phyloP scores from a whole-genome alignment of 805 yeast species.

The Cyberlindnera lachancei region DNA sequence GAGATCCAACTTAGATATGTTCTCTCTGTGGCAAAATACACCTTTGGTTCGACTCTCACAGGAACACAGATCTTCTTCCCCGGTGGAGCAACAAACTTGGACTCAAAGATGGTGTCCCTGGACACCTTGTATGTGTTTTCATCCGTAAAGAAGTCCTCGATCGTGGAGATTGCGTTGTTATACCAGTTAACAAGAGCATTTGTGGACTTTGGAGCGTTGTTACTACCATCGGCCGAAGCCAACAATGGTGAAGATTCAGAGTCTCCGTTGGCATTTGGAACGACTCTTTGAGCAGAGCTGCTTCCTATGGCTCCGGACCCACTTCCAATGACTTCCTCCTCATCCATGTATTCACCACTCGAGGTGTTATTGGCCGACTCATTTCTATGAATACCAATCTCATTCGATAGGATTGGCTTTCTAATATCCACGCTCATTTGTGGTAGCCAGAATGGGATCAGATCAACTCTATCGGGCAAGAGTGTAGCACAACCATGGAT shows the following conservation, averaged over 20 bases:
- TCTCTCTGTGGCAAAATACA: constrained; percentile 97
- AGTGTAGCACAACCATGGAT: constrained; percentile 95
- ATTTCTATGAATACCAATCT: constrained; percentile 25
- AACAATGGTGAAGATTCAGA: constrained; percentile 28
- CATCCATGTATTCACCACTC: constrained; percentile 57
- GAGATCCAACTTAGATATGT: constrained; percentile 92
- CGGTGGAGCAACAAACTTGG: constrained; percentile 63
- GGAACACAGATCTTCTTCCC: constrained; percentile 91
- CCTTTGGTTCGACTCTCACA: constrained; percentile 95
- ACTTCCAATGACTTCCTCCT: constrained; percentile 54
- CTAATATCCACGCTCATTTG: constrained; percentile 95
- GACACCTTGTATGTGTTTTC: constrained; percentile 49
- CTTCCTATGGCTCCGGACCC: constrained; percentile 11
- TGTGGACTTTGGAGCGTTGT: constrained; percentile 7
- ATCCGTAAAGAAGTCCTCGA: constrained; percentile 44
- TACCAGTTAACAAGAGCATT: constrained; percentile 15
- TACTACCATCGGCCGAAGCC: constrained; percentile 11
- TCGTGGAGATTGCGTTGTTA: constrained; percentile 14
- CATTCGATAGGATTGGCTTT: constrained; percentile 53
- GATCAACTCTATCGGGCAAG: constrained; percentile 71
- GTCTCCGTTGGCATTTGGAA: constrained; percentile 8
- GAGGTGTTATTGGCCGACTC: constrained; percentile 23
- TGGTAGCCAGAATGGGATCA: constrained; percentile 95
- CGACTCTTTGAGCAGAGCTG: constrained; percentile 6
- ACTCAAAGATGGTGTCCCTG: constrained; percentile 54